Evolutionary conservation across 768 basidiomycete genomes (phyloP), one percentile per base, ranked within the genome.

Genomic region (Mrakia frigida): DNA sequence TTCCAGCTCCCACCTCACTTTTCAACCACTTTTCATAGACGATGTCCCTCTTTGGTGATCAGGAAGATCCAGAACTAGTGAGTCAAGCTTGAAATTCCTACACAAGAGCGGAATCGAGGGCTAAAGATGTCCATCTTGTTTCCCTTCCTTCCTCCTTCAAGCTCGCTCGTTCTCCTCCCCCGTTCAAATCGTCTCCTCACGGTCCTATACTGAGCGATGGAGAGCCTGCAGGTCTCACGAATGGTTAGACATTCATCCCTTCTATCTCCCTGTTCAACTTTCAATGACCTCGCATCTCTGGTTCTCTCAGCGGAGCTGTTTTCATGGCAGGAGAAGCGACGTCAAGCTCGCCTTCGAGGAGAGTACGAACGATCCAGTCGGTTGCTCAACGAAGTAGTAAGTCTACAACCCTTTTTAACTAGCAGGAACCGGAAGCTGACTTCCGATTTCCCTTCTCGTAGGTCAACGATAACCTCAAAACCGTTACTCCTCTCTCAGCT

Each of bases 401-500:
- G 73, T 43, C 5, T 31, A 23, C 4, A 4, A 50, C 46, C 23
- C 23, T 68, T 9, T n/a, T 68, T 21, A 5, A 0, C 10, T 41
- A 11, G 1, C 13, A 37, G 10, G 18, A 14, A 52, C 6, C 21
- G 21, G 25, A 7, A 50, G 25, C 43, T 65, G 60, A 23, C 18
- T 67, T 18, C n/a, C 7, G 10, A 23, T 28, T 33, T 41, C n/a
- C 6, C 5, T 7, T 31, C 33, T 21, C 35, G 14, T 25, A 77
- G 76, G 70, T 77, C 35, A 25, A 73, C 43, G 76, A 77, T 28
- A 93, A 91, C 80, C 84, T 92, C 68, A 85, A 89, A 23, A 86
- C 89, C 0, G 89, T 89, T 0, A 83, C 92, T 69, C 86, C 87
- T 53, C 86, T 99, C 69, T 88, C 90, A 21, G 86, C 91, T 1